Evolutionary conservation across 176 grass and related monocot species (phyloP).

Genomic region (Carex kokanica): DNA sequence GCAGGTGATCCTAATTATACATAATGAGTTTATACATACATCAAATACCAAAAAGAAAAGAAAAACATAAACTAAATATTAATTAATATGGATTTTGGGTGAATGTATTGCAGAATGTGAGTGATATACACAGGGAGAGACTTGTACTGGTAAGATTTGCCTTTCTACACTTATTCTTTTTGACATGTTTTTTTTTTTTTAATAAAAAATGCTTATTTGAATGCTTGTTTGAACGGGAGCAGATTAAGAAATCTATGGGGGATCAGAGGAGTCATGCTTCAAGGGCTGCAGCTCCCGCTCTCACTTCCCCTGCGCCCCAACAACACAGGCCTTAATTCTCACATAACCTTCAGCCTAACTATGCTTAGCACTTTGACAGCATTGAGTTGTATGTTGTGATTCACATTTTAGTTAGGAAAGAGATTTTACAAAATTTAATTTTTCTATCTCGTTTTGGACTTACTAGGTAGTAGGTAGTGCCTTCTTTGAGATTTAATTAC

Average conservation of each 20-base stretch:
- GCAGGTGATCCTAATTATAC: conserved; percentile 44
- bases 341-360: not conserved
- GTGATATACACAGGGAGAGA: conserved; percentile 98
- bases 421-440: not conserved
- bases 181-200: not conserved
- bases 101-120: conserved; percentile 57
- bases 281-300: not conserved
- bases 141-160: conserved; percentile 58
- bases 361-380: not conserved
- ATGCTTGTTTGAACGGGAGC: not conserved
- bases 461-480: not conserved
- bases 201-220: not conserved
- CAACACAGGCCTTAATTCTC: conserved; percentile 21
- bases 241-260: conserved; percentile 28
- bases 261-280: conserved; percentile 9
- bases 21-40: conserved; percentile 15
- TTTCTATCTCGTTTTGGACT: not conserved
- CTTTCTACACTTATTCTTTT: not conserved
- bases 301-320: conserved; percentile 8
- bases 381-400: conserved; percentile 4
- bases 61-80: conserved; percentile 15
- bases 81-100: conserved; percentile 11
- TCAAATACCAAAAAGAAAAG: not conserved
- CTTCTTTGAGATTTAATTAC: not conserved
- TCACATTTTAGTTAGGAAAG: not conserved